A percentile compares a stretch with the other conserved stretches of the same genome.
Evolutionary conservation across 805 yeast species (phyloP).

Genomic region (Wickerhamiella brachini): DNA sequence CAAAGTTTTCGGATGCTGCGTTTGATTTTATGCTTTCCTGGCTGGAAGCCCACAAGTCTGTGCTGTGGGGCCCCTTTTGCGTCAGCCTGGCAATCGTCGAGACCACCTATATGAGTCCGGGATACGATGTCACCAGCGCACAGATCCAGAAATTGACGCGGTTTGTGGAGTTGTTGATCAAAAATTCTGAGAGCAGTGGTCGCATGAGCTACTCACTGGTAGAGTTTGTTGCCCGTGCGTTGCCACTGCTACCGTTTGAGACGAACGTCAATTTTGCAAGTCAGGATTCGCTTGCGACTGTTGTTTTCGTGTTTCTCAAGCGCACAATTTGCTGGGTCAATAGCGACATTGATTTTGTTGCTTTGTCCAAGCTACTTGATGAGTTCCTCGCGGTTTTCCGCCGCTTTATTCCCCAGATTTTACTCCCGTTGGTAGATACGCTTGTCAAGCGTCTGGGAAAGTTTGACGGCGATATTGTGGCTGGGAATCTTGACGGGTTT

Average conservation of each 20-base stretch:
- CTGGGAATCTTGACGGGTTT: neutral
- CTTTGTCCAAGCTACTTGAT: slow-evolving; percentile 38
- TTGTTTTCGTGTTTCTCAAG: slow-evolving; percentile 23
- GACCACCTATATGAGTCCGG: slow-evolving; percentile 9
- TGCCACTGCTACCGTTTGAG: slow-evolving; percentile 6
- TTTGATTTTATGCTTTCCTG: slow-evolving; percentile 11
- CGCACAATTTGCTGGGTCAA: slow-evolving; percentile 31
- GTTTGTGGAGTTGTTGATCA: slow-evolving; percentile 8
- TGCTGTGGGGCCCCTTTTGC: slow-evolving; percentile 1
- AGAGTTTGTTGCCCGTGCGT: neutral
- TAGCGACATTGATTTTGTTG: slow-evolving; percentile 34
- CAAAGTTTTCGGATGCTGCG: slow-evolving; percentile 5
- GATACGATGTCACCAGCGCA: neutral
- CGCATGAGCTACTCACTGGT: neutral
- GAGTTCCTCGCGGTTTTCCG: slow-evolving; percentile 38
- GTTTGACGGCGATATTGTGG: neutral
- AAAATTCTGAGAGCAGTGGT: neutral
- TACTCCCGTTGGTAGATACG: slow-evolving; percentile 29
- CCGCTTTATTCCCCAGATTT: slow-evolving; percentile 40
- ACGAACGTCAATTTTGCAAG: slow-evolving; percentile 4
- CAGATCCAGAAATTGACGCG: slow-evolving; percentile 1
- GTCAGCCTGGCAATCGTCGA: slow-evolving; percentile 7
- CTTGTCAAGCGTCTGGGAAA: slow-evolving; percentile 2
- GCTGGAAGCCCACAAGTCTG: slow-evolving; percentile 7
- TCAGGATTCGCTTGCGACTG: slow-evolving; percentile 6